A percentile compares a stretch with the other conserved stretches of the same genome.
These are phyloP conservation scores for Pascua guehoae DNA, from an alignment of 1,284 basidiomycete species.

Conservation along the genomic window DNA sequence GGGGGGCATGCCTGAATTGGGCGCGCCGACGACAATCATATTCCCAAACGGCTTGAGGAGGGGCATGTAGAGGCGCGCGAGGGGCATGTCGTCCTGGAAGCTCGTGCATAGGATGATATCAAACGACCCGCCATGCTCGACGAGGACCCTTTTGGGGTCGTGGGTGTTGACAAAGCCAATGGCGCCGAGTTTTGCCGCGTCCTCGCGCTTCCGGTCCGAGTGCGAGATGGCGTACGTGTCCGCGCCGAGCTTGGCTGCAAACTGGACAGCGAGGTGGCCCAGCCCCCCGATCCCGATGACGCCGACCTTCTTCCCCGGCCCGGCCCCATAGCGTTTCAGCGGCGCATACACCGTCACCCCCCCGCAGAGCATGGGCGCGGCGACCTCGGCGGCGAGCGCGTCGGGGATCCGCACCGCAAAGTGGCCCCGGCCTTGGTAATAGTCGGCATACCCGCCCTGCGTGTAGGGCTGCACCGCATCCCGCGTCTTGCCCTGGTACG, in stretches of 20 bases:
- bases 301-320: conserved; percentile 65
- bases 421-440: conserved; percentile 56
- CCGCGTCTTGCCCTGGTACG: conserved; percentile 22
- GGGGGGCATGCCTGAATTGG: conserved; percentile 32
- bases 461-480: conserved; percentile 18
- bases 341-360: conserved; percentile 68
- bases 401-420: conserved; percentile 69
- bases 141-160: conserved; percentile 46
- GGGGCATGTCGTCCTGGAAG: conserved; percentile 40
- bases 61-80: conserved; percentile 26
- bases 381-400: conserved; percentile 56
- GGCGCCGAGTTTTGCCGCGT: conserved; percentile 62
- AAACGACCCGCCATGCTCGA: conserved; percentile 48
- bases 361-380: conserved; percentile 56
- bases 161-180: conserved; percentile 52
- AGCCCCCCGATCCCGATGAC: conserved; percentile 62
- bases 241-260: conserved; percentile 59
- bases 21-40: conserved; percentile 48
- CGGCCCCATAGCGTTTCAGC: conserved; percentile 60
- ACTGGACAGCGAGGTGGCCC: conserved; percentile 58
- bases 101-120: conserved; percentile 51
- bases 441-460: conserved; percentile 28
- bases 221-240: conserved; percentile 66
- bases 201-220: conserved; percentile 60
- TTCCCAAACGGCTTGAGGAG: conserved; percentile 49